phyloP scores from a whole-genome alignment of 192 early-diverging fungal genomes.

The Podila epicladia region DNA sequence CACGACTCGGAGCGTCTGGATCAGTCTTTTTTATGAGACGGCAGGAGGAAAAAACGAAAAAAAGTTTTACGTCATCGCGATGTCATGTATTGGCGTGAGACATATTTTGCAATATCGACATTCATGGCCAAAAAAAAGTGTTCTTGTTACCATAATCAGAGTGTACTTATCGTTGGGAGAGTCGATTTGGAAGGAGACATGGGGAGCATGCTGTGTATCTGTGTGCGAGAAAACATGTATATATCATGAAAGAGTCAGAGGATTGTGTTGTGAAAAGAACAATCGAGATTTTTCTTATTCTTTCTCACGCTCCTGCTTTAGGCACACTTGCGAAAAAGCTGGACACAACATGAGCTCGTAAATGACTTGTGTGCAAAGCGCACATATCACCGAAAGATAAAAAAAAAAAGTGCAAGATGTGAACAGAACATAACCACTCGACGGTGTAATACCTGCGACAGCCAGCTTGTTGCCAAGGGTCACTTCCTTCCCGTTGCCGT shows the following conservation, averaged over 20 bases:
- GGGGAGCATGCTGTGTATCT: conserved; percentile 37
- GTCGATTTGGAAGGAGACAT: conserved; percentile 29
- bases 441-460: conserved; percentile 18
- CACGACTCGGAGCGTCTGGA: conserved; percentile 64
- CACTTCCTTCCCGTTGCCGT: conserved; percentile 30
- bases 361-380: too few relatives aligned
- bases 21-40: conserved; percentile 46
- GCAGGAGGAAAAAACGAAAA: background rate
- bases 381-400: too few relatives aligned
- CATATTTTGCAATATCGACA: too few relatives aligned
- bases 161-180: conserved; percentile 36
- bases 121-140: background rate
- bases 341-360: too few relatives aligned
- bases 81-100: background rate
- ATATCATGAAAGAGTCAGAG: background rate
- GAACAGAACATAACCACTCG: too few relatives aligned
- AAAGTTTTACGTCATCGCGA: background rate
- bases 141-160: conserved; percentile 27
- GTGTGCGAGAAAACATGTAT: background rate
- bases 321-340: background rate
- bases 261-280: background rate
- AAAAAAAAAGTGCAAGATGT: too few relatives aligned
- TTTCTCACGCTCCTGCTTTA: background rate
- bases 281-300: background rate
- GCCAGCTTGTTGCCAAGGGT: conserved; percentile 34